Base-by-base conservation (phyloP, 495 filamentous ascomycete genomes). In the Achaetomiella virescens region DNA sequence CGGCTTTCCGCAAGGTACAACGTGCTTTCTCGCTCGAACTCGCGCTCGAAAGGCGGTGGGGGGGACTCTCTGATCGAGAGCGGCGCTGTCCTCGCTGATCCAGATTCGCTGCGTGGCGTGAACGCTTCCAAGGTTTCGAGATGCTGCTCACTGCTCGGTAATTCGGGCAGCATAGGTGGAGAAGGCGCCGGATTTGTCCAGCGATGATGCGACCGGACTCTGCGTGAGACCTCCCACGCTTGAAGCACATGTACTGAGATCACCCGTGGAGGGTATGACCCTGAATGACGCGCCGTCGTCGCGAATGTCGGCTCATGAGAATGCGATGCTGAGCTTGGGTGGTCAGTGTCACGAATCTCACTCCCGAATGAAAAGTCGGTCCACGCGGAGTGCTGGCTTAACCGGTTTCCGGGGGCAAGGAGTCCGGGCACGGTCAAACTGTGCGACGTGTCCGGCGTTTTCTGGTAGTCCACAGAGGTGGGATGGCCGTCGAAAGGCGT, bases 321-420 rank as follows among this genome's bases (percentile, higher is more conserved):
- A 24, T 63, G 58, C 7, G 62, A 45, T 10, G 43, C 25, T 9
- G 65, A 59, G 48, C 55, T 56, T 37, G 57, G 55, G 38, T 49
- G 50, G 41, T 35, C 61, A 25, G 54, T 54, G 25, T 70, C 61
- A n/a, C 52, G 66, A 21, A 72, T 67, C 35, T 77, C 75, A 38
- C 75, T 78, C 14, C 75, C 77, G 40, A 82, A 68, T 1, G 79
- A 78, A 54, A 75, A 76, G 66, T 82, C 77, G n/a, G 79, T 82
- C 79, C 79, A 82, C 14, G 72, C 65, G 12, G 78, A 78, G 22
- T 73, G 69, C 31, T 76, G 72, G 54, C 79, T 82, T 20, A 69
- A 60, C n/a, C 77, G 72, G 56, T 78, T 75, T 46, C 67, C 66
- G 6, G 74, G 75, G 8, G 69, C 65, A 6, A 75, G 68, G 31